Evolutionary conservation across 1,139 yeast species (phyloP).

Genomic region (Kodamaea sp.): DNA sequence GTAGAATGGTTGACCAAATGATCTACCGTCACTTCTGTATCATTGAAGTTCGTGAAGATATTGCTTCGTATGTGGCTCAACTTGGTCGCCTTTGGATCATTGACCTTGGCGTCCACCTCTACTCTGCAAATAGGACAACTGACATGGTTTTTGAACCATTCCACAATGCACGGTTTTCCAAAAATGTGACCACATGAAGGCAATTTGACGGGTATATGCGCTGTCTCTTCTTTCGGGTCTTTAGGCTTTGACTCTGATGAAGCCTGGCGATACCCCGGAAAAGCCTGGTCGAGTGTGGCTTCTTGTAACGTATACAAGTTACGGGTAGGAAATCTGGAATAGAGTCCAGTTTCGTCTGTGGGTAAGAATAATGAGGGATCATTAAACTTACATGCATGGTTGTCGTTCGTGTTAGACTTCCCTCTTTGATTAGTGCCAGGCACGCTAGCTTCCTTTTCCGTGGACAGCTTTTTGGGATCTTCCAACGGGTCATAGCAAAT

Average conservation of each 20-base stretch:
- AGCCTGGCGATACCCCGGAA: constrained; percentile 30
- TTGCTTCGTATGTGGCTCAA: constrained; percentile 11
- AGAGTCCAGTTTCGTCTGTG: constrained; percentile 32
- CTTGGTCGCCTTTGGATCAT: constrained; percentile 21
- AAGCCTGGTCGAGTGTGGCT: constrained; percentile 29
- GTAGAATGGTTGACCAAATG: constrained; percentile 36
- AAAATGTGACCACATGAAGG: constrained; percentile 46
- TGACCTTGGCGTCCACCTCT: constrained; percentile 31
- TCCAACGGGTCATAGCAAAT: constrained; percentile 45
- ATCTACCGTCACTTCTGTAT: constrained; percentile 20
- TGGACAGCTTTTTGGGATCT: background rate
- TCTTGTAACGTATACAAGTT: constrained; percentile 26
- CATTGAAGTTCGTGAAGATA: constrained; percentile 14
- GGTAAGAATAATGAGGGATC: constrained; percentile 46
- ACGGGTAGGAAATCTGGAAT: constrained; percentile 37
- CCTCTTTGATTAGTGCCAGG: no score
- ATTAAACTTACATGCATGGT: constrained; percentile 20
- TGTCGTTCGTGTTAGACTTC: constrained; percentile 1
- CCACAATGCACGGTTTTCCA: constrained; percentile 45
- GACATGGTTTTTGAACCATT: constrained; percentile 44
- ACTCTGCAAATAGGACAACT: constrained; percentile 50
- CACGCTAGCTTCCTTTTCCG: background rate
- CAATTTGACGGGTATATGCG: constrained; percentile 45
- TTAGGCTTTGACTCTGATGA: constrained; percentile 10
- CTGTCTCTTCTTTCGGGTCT: constrained; percentile 14